Conservation (phyloP, 2,329 filamentous ascomycete genomes). For the Exophiala spinifera region DNA sequence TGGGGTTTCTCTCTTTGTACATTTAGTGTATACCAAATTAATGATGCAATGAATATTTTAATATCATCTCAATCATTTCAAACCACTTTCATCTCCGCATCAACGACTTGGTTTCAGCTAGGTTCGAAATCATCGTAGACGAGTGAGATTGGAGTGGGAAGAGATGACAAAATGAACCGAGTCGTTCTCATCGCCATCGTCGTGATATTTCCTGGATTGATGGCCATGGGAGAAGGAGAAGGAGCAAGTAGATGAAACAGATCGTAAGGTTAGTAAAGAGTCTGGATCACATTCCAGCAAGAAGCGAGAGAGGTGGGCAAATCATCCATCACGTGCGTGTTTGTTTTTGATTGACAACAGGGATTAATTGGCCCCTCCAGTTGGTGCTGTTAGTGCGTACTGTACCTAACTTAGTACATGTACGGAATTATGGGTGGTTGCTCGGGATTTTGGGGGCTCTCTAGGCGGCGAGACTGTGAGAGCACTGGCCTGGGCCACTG, state of each 20-base stretch:
- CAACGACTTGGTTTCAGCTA: too few species aligned
- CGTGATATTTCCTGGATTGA: not conserved
- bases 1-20: not conserved
- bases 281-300: not conserved
- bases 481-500: too few species aligned
- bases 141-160: too few species aligned
- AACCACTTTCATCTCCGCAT: too few species aligned
- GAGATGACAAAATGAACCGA: not conserved
- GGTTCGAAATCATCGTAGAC: too few species aligned
- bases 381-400: too few species aligned
- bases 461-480: too few species aligned
- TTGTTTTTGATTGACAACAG: not conserved
- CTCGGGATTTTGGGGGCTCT: too few species aligned
- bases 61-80: not conserved
- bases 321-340: conserved; percentile 11
- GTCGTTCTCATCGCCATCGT: not conserved
- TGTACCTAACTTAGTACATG: too few species aligned
- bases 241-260: conserved; percentile 11
- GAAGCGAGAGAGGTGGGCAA: conserved; percentile 12
- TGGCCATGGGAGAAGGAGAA: not conserved
- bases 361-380: not conserved
- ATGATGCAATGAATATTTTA: not conserved
- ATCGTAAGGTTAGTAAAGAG: conserved; percentile 3
- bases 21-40: not conserved
- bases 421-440: too few species aligned